phyloP scores from a whole-genome alignment of 768 basidiomycete species.

The Aureoboletus auriporus region DNA sequence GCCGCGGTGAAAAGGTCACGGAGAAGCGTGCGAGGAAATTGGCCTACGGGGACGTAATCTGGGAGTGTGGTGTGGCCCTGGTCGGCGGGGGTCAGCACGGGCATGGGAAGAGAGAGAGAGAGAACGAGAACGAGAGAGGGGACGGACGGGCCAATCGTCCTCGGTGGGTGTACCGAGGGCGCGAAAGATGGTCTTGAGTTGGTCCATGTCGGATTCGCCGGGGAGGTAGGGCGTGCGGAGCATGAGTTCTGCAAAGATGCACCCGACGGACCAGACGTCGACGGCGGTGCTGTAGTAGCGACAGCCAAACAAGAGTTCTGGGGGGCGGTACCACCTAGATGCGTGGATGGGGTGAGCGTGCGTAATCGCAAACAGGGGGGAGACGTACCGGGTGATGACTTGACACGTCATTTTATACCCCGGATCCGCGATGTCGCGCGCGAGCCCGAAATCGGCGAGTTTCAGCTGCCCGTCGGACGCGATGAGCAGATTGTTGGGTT shows the following conservation, averaged over 20 bases:
- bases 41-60: slow-evolving; percentile 82
- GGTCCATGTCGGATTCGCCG: slow-evolving; percentile 95
- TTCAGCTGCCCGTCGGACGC: slow-evolving; percentile 89
- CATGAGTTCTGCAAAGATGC: slow-evolving; percentile 98
- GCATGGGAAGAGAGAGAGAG: neutral
- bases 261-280: slow-evolving; percentile 97
- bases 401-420: slow-evolving; percentile 97
- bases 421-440: slow-evolving; percentile 93
- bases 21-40: slow-evolving; percentile 78
- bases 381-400: slow-evolving; percentile 86
- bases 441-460: slow-evolving; percentile 98
- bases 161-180: slow-evolving; percentile 96
- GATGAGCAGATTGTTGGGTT: slow-evolving; percentile 97
- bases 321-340: slow-evolving; percentile 97
- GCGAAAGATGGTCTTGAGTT: slow-evolving; percentile 89
- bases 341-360: too few relatives aligned
- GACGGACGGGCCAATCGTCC: slow-evolving; percentile 90
- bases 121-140: neutral
- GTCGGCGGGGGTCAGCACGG: neutral
- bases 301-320: slow-evolving; percentile 89
- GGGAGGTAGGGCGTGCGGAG: slow-evolving; percentile 92
- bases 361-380: too few relatives aligned
- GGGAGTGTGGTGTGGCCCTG: slow-evolving; percentile 90
- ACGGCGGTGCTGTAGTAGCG: slow-evolving; percentile 89
- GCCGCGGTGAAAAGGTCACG: slow-evolving; percentile 91